Conservation (phyloP, 352 stramenopile genomes). For the Globisporangium paddicum region DNA sequence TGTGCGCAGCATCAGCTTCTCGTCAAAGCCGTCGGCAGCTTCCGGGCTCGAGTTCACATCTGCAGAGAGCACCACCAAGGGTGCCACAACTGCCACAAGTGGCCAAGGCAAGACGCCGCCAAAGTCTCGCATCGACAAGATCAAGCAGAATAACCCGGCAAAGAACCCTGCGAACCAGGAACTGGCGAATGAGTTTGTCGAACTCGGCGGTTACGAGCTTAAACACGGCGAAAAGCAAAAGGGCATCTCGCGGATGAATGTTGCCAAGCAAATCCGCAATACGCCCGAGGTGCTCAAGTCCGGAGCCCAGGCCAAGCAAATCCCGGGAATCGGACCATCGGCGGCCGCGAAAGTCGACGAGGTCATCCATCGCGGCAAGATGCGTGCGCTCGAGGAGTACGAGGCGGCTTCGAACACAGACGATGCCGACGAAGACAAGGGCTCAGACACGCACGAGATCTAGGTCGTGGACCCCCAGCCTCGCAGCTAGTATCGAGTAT, state of each 20-base stretch:
- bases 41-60: background rate
- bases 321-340: constrained; percentile 26
- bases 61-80: background rate
- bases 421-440: background rate
- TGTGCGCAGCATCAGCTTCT: constrained; percentile 2
- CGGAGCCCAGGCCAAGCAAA: constrained; percentile 16
- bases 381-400: constrained; percentile 23
- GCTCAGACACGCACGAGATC: constrained; percentile 1
- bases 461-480: background rate
- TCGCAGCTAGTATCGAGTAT: background rate
- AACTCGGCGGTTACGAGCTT: constrained; percentile 29
- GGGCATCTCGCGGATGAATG: constrained; percentile 34
- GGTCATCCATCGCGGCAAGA: constrained; percentile 27
- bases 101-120: background rate
- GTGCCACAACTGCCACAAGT: background rate
- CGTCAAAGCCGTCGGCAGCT: background rate
- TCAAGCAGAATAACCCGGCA: constrained; percentile 33
- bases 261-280: constrained; percentile 35
- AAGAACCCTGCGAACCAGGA: constrained; percentile 32
- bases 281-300: constrained; percentile 22
- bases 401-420: background rate
- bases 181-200: constrained; percentile 40
- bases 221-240: constrained; percentile 29
- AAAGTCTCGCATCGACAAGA: constrained; percentile 18
- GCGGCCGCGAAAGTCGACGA: constrained; percentile 37